Conservation (phyloP, 495 filamentous ascomycete genomes). For the Lasiosphaeria miniovina region DNA sequence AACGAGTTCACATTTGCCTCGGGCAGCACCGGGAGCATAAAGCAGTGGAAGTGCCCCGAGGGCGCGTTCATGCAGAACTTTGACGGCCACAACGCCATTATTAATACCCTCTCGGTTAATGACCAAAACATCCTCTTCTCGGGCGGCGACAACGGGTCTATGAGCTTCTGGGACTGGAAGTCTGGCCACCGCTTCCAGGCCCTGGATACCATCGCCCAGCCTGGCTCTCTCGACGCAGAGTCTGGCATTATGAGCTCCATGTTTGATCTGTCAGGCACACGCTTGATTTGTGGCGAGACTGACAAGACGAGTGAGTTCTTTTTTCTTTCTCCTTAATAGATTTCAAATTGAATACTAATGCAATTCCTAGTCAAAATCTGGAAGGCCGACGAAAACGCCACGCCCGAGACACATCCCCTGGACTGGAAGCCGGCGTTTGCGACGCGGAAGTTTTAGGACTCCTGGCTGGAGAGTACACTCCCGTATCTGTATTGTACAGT, state of each 20-base stretch:
- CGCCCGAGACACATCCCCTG: slow-evolving; percentile 84
- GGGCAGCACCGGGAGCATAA: slow-evolving; percentile 88
- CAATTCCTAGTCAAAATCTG: slow-evolving; percentile 76
- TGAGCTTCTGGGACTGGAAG: slow-evolving; percentile 99
- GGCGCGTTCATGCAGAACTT: slow-evolving; percentile 99
- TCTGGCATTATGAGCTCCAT: slow-evolving; percentile 88
- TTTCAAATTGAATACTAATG: slow-evolving; percentile 20
- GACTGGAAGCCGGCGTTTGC: slow-evolving; percentile 89
- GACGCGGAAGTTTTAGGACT: slow-evolving; percentile 35
- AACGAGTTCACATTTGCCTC: slow-evolving; percentile 95
- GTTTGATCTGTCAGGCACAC: slow-evolving; percentile 83
- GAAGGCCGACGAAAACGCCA: slow-evolving; percentile 87
- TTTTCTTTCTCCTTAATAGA: not conserved
- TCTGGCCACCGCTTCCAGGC: slow-evolving; percentile 87
- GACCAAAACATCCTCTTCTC: slow-evolving; percentile 94
- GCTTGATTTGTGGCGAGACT: slow-evolving; percentile 89
- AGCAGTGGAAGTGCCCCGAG: slow-evolving; percentile 99
- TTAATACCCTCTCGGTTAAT: slow-evolving; percentile 92
- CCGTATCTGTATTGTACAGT: too few relatives aligned
- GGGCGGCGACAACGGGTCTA: slow-evolving; percentile 92
- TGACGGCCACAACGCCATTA: slow-evolving; percentile 91
- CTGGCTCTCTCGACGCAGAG: slow-evolving; percentile 90
- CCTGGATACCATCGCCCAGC: slow-evolving; percentile 86
- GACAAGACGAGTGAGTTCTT: slow-evolving; percentile 78
- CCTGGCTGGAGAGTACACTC: too few relatives aligned